These are phyloP conservation scores for Cytospora schulzeri DNA, from an alignment of 2,329 filamentous ascomycete genomes.

Conservation along the genomic window DNA sequence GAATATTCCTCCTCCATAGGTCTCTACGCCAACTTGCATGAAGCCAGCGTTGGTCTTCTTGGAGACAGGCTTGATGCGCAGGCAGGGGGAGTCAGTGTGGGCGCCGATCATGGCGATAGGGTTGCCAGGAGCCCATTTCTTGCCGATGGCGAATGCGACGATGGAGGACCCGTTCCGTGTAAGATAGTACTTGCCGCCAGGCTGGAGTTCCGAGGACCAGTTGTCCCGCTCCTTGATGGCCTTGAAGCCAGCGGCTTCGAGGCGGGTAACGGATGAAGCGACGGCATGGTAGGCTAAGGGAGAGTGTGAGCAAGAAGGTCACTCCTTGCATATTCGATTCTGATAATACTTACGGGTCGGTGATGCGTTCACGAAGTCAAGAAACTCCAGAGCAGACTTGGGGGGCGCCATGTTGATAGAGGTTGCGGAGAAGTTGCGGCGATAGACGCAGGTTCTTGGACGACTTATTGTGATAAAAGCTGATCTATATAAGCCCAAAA, in stretches of 20 bases:
- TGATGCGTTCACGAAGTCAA: slow-evolving; percentile 22
- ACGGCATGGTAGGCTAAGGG: slow-evolving; percentile 91
- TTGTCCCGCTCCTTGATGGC: slow-evolving; percentile 88
- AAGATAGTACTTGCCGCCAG: slow-evolving; percentile 94
- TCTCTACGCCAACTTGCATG: slow-evolving; percentile 92
- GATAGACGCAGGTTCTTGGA: not conserved
- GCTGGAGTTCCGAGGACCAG: slow-evolving; percentile 77
- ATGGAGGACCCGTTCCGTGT: slow-evolving; percentile 93
- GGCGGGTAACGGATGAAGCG: slow-evolving; percentile 71
- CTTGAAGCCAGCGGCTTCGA: slow-evolving; percentile 82
- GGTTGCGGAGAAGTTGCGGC: slow-evolving; percentile 22
- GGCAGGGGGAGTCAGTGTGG: slow-evolving; percentile 91
- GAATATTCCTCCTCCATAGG: slow-evolving; percentile 96
- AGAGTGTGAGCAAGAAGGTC: not conserved
- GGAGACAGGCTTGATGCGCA: slow-evolving; percentile 91
- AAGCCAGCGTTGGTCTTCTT: slow-evolving; percentile 87
- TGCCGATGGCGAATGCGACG: slow-evolving; percentile 87
- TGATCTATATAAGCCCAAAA: slow-evolving; percentile 9
- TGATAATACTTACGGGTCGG: slow-evolving; percentile 28
- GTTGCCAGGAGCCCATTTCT: slow-evolving; percentile 88
- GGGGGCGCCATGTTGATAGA: slow-evolving; percentile 30
- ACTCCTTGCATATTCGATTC: not conserved
- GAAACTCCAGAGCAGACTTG: slow-evolving; percentile 19
- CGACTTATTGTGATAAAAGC: not conserved
- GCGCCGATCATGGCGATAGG: slow-evolving; percentile 91